Evolutionary conservation across 805 yeast species (phyloP), one percentile per base, ranked within the genome.

Genomic region (Barnettozyma wickerhamii): DNA sequence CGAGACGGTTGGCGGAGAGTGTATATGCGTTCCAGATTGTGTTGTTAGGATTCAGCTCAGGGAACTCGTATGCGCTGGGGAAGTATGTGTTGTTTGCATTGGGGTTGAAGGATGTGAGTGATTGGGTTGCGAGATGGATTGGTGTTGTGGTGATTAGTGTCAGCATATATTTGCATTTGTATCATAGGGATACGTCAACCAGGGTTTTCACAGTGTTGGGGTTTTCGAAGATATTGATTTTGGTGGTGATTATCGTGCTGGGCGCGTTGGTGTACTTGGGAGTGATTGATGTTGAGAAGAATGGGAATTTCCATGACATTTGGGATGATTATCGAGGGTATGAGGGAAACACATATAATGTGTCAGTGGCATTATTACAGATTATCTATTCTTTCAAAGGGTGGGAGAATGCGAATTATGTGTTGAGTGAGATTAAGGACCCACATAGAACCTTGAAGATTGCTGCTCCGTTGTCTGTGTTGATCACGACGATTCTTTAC

Each of bases 381-480:
- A 72, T 80, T 19, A 74, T 80, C 12, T 79, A 78, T 52, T 77
- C 84, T 1, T 79, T 77, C 58, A 74, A 79, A 44, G 86, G 86
- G 5, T 79, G 85, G 84, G 85, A 80, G 48, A 79, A 79, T 48
- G 81, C 80, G 32, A 80, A 80, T 52, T 73, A 77, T 48, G 86
- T 79, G 1, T 59, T 79, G 38, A 71, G 72, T 44, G 85, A 79
- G 49, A 70, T 79, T 32, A 65, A 66, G 14, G 67, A 78, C 47
- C 86, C 86, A 0, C 68, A 69, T 32, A 66, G 69, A 24, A 79
- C 81, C 0, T 64, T 79, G 40, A 70, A 73, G n/a, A 61, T 74
- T 4, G 80, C 83, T 1, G 85, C 84, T 2, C 79, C 84, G 0
- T 52, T 72, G 15, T 79, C 84, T 4, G 77, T 79, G 10, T 49